Base-by-base conservation (phyloP, 805 yeast genomes). In the Wickerhamomyces bovis region DNA sequence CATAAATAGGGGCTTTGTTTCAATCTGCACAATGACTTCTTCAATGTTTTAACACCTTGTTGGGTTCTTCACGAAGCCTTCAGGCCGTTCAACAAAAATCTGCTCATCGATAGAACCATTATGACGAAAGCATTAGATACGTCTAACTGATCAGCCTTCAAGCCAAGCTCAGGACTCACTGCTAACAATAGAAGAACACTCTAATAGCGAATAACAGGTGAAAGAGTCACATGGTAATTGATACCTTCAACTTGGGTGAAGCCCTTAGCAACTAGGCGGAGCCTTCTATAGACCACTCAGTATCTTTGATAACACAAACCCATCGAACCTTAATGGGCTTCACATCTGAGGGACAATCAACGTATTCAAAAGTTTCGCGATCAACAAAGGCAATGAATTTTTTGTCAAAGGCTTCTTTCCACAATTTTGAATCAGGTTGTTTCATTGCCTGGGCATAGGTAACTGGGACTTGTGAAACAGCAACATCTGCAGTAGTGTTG, bases 151-250 rank as follows among this genome's bases (percentile, higher is more conserved):
- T 23, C 25, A 7, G 39, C 13, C 9, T 12, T 12, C 33, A 39
- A 20, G 6, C 10, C 16, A 13, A 19, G 20, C 12, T 20, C 9
- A 6, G 46, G 43, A n/a, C 43, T 38, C 15, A 31, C 38, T 38
- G 20, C 43, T 13, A 41, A 19, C 7, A 50, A 42, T 2, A 53
- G n/a, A 3, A 51, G 39, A 23, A 50, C 50, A 6, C 49, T 43
- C 13, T 58, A 58, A 47, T 53, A 55, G 4, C 58, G 44, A 19
- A 57, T 47, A 21, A 59, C 64, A 10, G 63, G 62, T n/a, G 65
- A 57, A 47, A 57, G 60, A 2, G 59, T 57, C 40, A 54, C 63
- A 4, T 46, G 31, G 42, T 57, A 62, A 43, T 60, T 60, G 21
- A 60, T 46, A 16, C 63, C 64, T n/a, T 46, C 47, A 6, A 33